These are phyloP conservation scores for Handroanthus guayacan DNA, from an alignment of 257 asterid species.

Conservation along the genomic window DNA sequence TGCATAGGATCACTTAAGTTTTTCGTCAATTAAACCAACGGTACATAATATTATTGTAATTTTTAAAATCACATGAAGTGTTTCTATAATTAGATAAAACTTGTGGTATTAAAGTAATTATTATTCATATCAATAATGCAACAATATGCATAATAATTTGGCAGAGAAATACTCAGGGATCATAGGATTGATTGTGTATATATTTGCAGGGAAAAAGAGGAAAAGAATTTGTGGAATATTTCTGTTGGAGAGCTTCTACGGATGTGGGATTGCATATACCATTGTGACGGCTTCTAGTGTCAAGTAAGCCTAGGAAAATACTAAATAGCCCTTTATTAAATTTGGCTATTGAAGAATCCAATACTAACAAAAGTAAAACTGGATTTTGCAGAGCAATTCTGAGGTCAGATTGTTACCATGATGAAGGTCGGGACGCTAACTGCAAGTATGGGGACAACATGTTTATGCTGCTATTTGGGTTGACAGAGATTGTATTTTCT, in stretches of 20 bases:
- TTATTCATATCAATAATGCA: background rate
- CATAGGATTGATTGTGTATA: conserved; percentile 13
- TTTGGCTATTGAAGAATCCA: background rate
- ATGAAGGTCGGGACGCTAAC: conserved; percentile 55
- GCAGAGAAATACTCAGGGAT: no score
- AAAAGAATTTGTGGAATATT: conserved; percentile 55
- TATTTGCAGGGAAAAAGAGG: conserved; percentile 39
- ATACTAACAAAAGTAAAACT: background rate
- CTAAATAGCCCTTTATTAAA: background rate
- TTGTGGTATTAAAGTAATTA: no score
- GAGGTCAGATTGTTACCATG: conserved; percentile 75
- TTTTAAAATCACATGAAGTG: no score
- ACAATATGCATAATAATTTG: background rate
- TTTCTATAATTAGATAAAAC: no score
- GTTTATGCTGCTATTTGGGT: conserved; percentile 69
- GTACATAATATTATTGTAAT: no score
- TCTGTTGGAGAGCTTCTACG: conserved; percentile 57
- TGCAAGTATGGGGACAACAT: conserved; percentile 51
- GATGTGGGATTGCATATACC: conserved; percentile 67
- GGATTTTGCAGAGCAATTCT: conserved; percentile 64
- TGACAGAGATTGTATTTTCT: conserved; percentile 58
- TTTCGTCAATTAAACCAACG: no score
- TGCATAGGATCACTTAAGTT: no score
- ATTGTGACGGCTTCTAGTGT: conserved; percentile 67
- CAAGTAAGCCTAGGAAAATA: conserved; percentile 41